Conservation (phyloP, 768 basidiomycete genomes). For the Leccinum disarticulatum region DNA sequence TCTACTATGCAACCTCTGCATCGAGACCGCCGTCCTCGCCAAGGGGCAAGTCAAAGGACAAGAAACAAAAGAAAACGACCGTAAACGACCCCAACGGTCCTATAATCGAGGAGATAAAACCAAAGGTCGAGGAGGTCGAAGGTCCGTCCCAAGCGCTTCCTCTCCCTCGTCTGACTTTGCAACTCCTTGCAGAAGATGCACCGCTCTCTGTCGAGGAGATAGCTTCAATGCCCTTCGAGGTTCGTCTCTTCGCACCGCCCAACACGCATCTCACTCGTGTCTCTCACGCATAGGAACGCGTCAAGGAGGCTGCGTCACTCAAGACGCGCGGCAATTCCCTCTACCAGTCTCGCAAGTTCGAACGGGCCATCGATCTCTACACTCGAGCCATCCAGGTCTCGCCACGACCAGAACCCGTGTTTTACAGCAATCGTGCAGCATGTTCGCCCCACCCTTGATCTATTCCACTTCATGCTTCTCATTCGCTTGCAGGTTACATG, state of each 20-base stretch:
- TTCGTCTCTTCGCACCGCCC: slow-evolving; percentile 23
- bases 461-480: background rate
- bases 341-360: slow-evolving; percentile 63
- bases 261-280: slow-evolving; percentile 12
- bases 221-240: slow-evolving; percentile 58
- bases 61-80: slow-evolving; percentile 50
- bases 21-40: slow-evolving; percentile 34
- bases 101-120: slow-evolving; percentile 72
- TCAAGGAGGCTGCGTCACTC: slow-evolving; percentile 57
- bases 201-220: slow-evolving; percentile 56
- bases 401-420: slow-evolving; percentile 85
- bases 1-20: slow-evolving; percentile 60
- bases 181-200: slow-evolving; percentile 36
- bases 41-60: slow-evolving; percentile 50
- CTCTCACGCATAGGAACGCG: slow-evolving; percentile 53
- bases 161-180: slow-evolving; percentile 2
- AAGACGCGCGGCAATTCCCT: slow-evolving; percentile 73
- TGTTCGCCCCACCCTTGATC: slow-evolving; percentile 49
- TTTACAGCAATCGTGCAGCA: slow-evolving; percentile 95
- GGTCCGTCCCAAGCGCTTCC: slow-evolving; percentile 22
- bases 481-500: slow-evolving; percentile 68
- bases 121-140: slow-evolving; percentile 38
- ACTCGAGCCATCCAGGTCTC: slow-evolving; percentile 73
- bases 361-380: slow-evolving; percentile 61
- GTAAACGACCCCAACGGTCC: slow-evolving; percentile 66